Evolutionary conservation across 169 alveolate genomes (phyloP).

Genomic region (Plasmodium gallinaceum): DNA sequence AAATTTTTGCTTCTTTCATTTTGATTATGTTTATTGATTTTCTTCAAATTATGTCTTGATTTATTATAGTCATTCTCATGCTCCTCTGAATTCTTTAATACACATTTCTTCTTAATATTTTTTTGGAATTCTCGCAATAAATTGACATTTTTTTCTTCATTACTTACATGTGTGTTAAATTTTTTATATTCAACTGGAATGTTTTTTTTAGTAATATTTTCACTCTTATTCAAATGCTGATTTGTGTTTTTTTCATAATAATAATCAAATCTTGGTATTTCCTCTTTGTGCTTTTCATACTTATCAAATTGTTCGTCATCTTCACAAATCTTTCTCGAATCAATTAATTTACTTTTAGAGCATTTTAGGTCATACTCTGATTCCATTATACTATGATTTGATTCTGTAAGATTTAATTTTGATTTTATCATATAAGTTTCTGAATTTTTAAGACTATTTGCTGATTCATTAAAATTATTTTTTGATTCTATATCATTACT

Average conservation of each 20-base stretch:
- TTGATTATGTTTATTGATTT: not conserved
- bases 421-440: too few relatives aligned
- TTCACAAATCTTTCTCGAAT: not conserved
- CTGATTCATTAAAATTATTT: not conserved
- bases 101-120: conserved; percentile 29
- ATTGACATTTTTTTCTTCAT: conserved; percentile 32
- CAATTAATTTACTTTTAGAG: not conserved
- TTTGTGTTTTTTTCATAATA: conserved; percentile 12
- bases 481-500: conserved; percentile 4
- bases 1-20: not conserved
- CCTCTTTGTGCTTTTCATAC: not conserved
- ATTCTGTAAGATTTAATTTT: conserved; percentile 5
- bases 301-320: not conserved
- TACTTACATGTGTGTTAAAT: conserved; percentile 37
- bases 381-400: conserved; percentile 16
- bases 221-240: conserved; percentile 51
- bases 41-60: not conserved
- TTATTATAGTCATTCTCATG: not conserved
- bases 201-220: conserved; percentile 25
- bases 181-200: conserved; percentile 16
- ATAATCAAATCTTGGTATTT: not conserved
- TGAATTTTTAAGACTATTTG: too few relatives aligned
- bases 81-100: not conserved
- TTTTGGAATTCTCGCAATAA: conserved; percentile 33
- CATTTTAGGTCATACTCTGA: not conserved